phyloP scores from a whole-genome alignment of 2,329 filamentous ascomycete species.

The Talaromyces albobiverticillius region DNA sequence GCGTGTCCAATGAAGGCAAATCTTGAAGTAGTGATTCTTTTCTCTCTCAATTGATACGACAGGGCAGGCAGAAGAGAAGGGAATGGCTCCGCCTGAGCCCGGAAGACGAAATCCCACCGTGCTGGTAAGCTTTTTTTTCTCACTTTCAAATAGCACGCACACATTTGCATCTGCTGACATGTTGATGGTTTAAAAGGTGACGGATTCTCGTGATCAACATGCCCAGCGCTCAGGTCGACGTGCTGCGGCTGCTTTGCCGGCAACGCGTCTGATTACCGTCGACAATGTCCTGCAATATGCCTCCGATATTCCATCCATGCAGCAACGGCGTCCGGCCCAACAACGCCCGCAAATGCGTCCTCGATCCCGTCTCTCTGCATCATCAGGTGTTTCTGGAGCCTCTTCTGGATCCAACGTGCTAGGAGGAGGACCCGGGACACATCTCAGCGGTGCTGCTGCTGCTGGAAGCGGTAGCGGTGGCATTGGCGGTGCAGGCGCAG shows the following conservation, averaged over 20 bases:
- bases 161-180: neutral
- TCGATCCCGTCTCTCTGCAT: conserved; percentile 30
- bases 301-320: conserved; percentile 91
- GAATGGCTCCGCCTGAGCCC: conserved; percentile 17
- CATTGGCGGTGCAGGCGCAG: conserved; percentile 35
- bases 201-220: conserved; percentile 43
- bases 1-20: neutral
- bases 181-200: conserved; percentile 31
- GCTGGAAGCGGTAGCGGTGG: conserved; percentile 1
- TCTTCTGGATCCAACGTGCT: neutral
- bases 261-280: conserved; percentile 78
- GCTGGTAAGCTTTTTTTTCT: conserved; percentile 31
- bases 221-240: conserved; percentile 27
- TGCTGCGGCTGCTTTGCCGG: conserved; percentile 25
- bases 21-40: neutral
- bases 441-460: neutral
- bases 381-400: neutral
- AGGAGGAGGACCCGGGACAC: neutral
- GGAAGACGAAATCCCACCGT: conserved; percentile 45
- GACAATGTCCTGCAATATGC: conserved; percentile 94
- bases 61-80: neutral
- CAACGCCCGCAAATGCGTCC: conserved; percentile 25
- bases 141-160: neutral
- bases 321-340: conserved; percentile 67
- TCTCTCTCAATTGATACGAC: neutral